phyloP scores from a whole-genome alignment of 2,329 filamentous ascomycete species.

The Trichoderma gracile region DNA sequence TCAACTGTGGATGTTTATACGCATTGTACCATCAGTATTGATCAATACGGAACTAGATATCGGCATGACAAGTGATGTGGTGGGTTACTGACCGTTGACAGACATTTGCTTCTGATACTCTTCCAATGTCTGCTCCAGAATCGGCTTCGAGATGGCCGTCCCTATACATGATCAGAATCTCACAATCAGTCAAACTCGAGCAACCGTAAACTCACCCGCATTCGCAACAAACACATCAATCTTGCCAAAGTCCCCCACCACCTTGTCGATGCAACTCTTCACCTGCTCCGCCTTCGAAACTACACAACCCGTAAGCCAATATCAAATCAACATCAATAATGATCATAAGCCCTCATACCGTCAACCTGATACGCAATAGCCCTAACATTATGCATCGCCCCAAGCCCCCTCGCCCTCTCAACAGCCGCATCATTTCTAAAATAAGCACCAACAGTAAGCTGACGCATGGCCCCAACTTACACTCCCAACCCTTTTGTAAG shows the following conservation, averaged over 20 bases:
- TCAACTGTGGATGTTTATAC: constrained; percentile 4
- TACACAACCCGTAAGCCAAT: too few relatives aligned
- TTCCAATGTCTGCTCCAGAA: constrained; percentile 9
- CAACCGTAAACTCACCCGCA: constrained; percentile 8
- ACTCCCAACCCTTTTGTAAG: too few relatives aligned
- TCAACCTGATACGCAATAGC: constrained; percentile 10
- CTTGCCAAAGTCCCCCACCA: constrained; percentile 12
- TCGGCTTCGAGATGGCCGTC: constrained; percentile 3
- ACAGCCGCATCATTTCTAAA: background rate
- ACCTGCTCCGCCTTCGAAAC: background rate
- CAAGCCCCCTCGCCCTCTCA: background rate
- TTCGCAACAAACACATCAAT: constrained; percentile 18
- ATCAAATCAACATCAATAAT: too few relatives aligned
- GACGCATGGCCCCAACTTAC: too few relatives aligned
- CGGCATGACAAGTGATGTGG: too few relatives aligned
- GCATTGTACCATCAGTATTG: too few relatives aligned
- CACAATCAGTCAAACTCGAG: too few relatives aligned
- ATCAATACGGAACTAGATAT: too few relatives aligned
- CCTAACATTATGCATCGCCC: background rate
- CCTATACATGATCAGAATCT: too few relatives aligned
- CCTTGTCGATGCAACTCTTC: background rate
- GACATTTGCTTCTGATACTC: constrained; percentile 18
- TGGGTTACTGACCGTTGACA: constrained; percentile 3
- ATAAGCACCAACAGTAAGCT: background rate
- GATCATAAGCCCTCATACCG: too few relatives aligned